Percentiles rank a stretch among this genome's conserved stretches.
phyloP scores from a whole-genome alignment of 148 eudicot genomes.

The Spergularia marina region DNA sequence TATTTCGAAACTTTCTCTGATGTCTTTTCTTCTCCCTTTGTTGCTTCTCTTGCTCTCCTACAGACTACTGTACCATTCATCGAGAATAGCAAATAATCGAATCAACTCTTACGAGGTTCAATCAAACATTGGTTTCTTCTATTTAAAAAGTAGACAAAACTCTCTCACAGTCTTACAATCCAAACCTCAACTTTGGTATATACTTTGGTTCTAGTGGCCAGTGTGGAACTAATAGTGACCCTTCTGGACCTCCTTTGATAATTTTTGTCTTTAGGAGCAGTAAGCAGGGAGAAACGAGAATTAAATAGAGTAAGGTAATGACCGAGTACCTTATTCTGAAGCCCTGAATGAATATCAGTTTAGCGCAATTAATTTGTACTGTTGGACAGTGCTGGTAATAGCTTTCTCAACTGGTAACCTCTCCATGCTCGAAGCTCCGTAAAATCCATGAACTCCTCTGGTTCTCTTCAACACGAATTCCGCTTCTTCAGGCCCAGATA shows the following conservation, averaged over 20 bases:
- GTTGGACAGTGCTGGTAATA: constrained; percentile 65
- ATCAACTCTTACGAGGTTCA: too few relatives aligned
- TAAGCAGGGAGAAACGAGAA: not conserved
- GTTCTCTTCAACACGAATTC: constrained; percentile 87
- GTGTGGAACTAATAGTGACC: not conserved
- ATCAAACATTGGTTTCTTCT: not conserved
- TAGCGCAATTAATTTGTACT: constrained; percentile 69
- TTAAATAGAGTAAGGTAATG: not conserved
- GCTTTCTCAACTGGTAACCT: constrained; percentile 98
- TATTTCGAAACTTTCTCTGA: too few relatives aligned
- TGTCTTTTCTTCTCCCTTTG: not conserved
- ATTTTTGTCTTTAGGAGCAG: not conserved
- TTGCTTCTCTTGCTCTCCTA: too few relatives aligned
- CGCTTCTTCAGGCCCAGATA: constrained; percentile 84
- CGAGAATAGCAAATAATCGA: too few relatives aligned
- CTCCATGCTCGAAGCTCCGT: constrained; percentile 98
- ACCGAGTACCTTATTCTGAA: not conserved
- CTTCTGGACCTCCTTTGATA: not conserved
- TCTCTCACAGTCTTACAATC: not conserved
- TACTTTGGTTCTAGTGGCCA: not conserved
- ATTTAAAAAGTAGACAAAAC: not conserved
- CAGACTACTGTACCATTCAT: too few relatives aligned
- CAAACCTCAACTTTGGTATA: not conserved
- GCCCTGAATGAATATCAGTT: constrained; percentile 21
- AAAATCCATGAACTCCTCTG: constrained; percentile 86